These are phyloP conservation scores for Fusarium verticillioides DNA, from an alignment of 2,329 filamentous ascomycete genomes.

Conservation along the genomic window DNA sequence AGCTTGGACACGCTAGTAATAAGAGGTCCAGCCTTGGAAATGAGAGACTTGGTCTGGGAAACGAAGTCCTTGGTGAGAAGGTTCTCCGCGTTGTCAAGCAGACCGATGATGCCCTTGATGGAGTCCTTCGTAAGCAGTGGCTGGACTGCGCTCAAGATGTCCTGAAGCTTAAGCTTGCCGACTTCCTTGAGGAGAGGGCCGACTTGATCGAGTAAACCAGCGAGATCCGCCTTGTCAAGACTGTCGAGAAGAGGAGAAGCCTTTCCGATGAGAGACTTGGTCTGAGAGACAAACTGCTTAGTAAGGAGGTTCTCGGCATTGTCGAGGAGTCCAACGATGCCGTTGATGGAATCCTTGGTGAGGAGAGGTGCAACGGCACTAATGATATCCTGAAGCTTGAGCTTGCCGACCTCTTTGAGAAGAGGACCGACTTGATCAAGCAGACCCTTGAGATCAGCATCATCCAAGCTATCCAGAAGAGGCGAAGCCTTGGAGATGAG, in stretches of 20 bases:
- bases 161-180: slow-evolving; percentile 48
- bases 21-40: slow-evolving; percentile 47
- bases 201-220: slow-evolving; percentile 48
- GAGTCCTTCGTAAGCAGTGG: slow-evolving; percentile 49
- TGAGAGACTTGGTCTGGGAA: slow-evolving; percentile 41
- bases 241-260: slow-evolving; percentile 49
- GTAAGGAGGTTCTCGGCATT: slow-evolving; percentile 47
- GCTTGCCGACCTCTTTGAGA: slow-evolving; percentile 46
- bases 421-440: slow-evolving; percentile 50
- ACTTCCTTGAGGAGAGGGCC: slow-evolving; percentile 48
- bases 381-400: slow-evolving; percentile 47
- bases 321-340: slow-evolving; percentile 49
- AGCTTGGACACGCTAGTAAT: slow-evolving; percentile 48
- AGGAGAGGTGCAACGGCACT: slow-evolving; percentile 46
- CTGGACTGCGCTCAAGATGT: slow-evolving; percentile 42
- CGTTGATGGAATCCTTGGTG: slow-evolving; percentile 46
- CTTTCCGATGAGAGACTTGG: slow-evolving; percentile 41
- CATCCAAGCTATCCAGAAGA: slow-evolving; percentile 48
- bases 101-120: slow-evolving; percentile 48
- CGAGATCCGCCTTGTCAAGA: slow-evolving; percentile 49
- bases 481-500: slow-evolving; percentile 46
- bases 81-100: slow-evolving; percentile 48
- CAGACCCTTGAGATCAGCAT: slow-evolving; percentile 48
- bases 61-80: slow-evolving; percentile 47
- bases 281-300: slow-evolving; percentile 43